Percentiles rank a stretch among this genome's conserved stretches.
Conservation (phyloP, 2,329 filamentous ascomycete species). For the Verticillium albo-atrum region DNA sequence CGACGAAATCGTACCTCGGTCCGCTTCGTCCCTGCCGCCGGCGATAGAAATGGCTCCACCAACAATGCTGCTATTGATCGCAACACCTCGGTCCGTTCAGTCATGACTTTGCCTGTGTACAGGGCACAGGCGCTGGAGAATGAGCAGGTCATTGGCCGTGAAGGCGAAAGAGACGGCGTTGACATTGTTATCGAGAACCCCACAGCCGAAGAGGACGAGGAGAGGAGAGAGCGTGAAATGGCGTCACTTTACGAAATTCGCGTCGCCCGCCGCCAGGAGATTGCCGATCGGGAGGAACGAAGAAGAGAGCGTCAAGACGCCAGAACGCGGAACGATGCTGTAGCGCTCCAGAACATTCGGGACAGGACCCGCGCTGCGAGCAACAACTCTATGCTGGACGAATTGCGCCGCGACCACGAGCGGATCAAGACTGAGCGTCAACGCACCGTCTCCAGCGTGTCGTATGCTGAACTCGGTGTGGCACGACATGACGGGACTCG, state of each 20-base stretch:
- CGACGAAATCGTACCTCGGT: constrained; percentile 1
- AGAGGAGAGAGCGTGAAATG: constrained; percentile 83
- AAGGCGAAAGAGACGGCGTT: constrained; percentile 87
- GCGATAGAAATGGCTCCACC: constrained; percentile 13
- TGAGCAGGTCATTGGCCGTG: constrained; percentile 80
- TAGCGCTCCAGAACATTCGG: constrained; percentile 63
- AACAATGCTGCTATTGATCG: constrained; percentile 53
- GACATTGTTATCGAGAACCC: constrained; percentile 87
- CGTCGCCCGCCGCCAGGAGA: constrained; percentile 67
- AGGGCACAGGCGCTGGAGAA: constrained; percentile 65
- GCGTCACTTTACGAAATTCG: constrained; percentile 88
- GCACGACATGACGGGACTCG: constrained; percentile 74
- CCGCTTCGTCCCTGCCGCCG: constrained; percentile 2
- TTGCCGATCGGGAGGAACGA: constrained; percentile 73
- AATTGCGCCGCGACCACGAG: constrained; percentile 51
- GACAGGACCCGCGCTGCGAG: constrained; percentile 45
- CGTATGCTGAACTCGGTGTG: constrained; percentile 71
- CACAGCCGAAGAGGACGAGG: constrained; percentile 73
- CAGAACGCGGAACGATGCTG: constrained; percentile 63
- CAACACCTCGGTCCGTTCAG: constrained; percentile 82
- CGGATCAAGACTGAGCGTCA: constrained; percentile 56
- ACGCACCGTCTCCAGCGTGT: constrained; percentile 68
- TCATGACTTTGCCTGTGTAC: constrained; percentile 91
- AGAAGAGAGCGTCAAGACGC: constrained; percentile 67
- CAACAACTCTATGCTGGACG: constrained; percentile 53